Base-by-base conservation (phyloP, 2,329 filamentous ascomycete genomes). In the Shiraia bambusicola region DNA sequence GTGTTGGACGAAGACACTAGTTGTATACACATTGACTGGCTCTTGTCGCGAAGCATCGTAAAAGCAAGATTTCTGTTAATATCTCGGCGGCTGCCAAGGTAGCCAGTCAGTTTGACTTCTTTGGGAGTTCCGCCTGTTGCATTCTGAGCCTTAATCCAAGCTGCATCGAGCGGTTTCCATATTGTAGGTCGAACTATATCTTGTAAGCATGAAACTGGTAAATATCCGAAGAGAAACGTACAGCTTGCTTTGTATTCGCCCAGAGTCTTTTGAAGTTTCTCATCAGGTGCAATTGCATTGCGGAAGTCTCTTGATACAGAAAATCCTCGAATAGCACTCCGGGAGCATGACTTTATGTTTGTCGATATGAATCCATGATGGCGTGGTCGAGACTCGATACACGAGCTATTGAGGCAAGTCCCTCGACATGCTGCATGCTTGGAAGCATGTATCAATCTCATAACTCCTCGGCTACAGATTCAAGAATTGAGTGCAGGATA, bases 21-120 rank as follows among this genome's bases (percentile, higher is more conserved):
- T 45, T 81, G 78, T 4, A 82, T 63, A 33, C 63, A 73, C 30
- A 68, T 59, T 32, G 54, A 63, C 56, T 75, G 71, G 16, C 66
- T 67, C 36, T 65, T 72, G 50, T 72, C 72, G 17, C 67, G 69
- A 26, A 82, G 62, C 36, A 84, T 77, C 34, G 83, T 83, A 60
- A 95, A 95, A 2, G 80, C 80, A 14, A 94, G 72, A 28, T 79
- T 81, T 39, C 83, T 83, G 19, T 82, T 82, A 15, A 90, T 73
- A 55, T 87, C 81, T 47, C 81, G 78, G 22, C 82, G 77, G 45
- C 81, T 81, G 17, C 82, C 81, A 1, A 95, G 68, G 55, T 91
- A 93, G 14, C 91, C 91, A 64, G 33, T 44, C 15, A 52, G 26
- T 16, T 56, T 46, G 8, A 56, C 22, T 4, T 49, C 33, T 13